phyloP scores from a whole-genome alignment of 1,284 basidiomycete species.

The Phaffia rhodozyma region DNA sequence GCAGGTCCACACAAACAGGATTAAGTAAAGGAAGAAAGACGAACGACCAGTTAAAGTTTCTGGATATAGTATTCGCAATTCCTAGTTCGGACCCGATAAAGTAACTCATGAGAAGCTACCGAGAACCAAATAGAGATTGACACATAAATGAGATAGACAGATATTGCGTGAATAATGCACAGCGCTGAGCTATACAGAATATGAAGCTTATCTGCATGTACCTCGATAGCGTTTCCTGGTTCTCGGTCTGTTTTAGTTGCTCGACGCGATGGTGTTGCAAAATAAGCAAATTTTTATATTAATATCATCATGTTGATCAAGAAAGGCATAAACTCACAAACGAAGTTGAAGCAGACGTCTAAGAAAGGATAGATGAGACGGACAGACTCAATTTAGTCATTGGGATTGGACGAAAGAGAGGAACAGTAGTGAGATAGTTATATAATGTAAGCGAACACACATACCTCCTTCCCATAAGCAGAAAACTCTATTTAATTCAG shows the following conservation, averaged over 20 bases:
- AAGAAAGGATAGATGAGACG: conserved; percentile 5
- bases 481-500: conserved; percentile 37
- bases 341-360: conserved; percentile 80
- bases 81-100: conserved; percentile 77
- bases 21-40: neutral
- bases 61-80: conserved; percentile 58
- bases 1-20: neutral
- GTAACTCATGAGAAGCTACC: conserved; percentile 57
- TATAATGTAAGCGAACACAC: conserved; percentile 20
- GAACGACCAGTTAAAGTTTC: conserved; percentile 47
- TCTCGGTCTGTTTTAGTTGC: conserved; percentile 15
- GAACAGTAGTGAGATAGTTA: neutral
- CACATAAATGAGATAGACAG: too few relatives aligned
- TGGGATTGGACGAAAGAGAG: too few relatives aligned
- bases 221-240: conserved; percentile 48
- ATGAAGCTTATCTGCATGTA: too few relatives aligned
- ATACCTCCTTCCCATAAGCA: conserved; percentile 78
- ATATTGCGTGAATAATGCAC: too few relatives aligned
- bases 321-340: conserved; percentile 39
- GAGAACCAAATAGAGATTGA: too few relatives aligned
- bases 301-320: conserved; percentile 8
- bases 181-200: too few relatives aligned
- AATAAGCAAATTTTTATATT: conserved; percentile 10
- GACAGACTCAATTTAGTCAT: too few relatives aligned
- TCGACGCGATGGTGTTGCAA: conserved; percentile 15